Base-by-base conservation (phyloP, 768 basidiomycete genomes). In the Kwoniella heveanensis region DNA sequence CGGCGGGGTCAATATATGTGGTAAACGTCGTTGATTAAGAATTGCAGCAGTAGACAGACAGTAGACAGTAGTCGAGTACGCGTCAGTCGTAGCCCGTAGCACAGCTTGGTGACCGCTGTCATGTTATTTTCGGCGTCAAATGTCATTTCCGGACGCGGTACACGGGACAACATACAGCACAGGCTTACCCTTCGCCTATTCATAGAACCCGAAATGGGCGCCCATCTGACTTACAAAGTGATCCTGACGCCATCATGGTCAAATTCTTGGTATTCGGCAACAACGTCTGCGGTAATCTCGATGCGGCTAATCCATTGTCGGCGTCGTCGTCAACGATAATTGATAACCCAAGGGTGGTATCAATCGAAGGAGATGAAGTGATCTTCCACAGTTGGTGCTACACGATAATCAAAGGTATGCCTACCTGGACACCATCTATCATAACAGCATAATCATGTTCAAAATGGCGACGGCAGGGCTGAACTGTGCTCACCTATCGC, bases 331-430 rank as follows among this genome's bases (percentile, higher is more conserved):
- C 32, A 13, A 13, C 58, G 37, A 36, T 63, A 15, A 49, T 72
- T 19, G 27, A 6, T 8, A 25, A 15, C 5, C 67, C 69, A 2
- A 57, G n/a, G 13, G 66, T 66, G 26, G 24, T 74, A 1, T 53
- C 62, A 1, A 26, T 13, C 17, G 30, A 29, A 8, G 51, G 49
- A 1, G 64, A 64, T 25, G 52, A 71, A 26, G 1, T n/a, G n/a
- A n/a, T 69, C 4, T 72, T 67, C 67, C 50, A 52, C 4, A 50
- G 69, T 17, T 76, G 71, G 71, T 57, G 62, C 2, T 63, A 69
- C 26, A 65, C 68, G 5, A 60, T 72, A 19, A 68, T 44, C 17
- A 25, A 39, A 52, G 49, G 67, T 73, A 49, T 26, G 19, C 15
- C 9, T 27, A n/a, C 7, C 52, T 15, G 27, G n/a, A 13, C 21